A percentile compares a stretch with the other conserved stretches of the same genome.
Conservation (phyloP, 768 basidiomycete species). For the Lactifluus hygrophoroides region DNA sequence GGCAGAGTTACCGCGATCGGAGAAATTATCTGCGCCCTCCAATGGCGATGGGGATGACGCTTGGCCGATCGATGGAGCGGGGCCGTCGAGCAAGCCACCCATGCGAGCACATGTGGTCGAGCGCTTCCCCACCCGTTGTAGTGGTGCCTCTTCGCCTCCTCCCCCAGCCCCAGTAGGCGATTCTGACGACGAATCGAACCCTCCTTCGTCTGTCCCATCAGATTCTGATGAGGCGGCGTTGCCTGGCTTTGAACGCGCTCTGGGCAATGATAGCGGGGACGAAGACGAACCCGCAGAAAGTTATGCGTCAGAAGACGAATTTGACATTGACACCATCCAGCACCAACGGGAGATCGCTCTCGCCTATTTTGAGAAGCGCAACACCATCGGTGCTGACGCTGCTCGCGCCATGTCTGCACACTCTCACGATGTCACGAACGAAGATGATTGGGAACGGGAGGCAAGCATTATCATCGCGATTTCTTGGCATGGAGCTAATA, state of each 20-base stretch:
- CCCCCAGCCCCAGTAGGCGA: slow-evolving; percentile 31
- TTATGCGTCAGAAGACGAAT: slow-evolving; percentile 39
- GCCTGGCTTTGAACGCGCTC: neutral
- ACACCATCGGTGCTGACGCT: slow-evolving; percentile 45
- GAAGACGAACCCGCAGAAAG: slow-evolving; percentile 28
- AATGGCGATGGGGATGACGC: slow-evolving; percentile 61
- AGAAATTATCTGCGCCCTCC: slow-evolving; percentile 19
- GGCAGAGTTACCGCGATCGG: slow-evolving; percentile 34
- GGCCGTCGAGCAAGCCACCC: slow-evolving; percentile 32
- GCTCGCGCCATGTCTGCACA: slow-evolving; percentile 43
- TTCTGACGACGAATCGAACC: slow-evolving; percentile 63
- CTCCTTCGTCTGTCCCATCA: slow-evolving; percentile 25
- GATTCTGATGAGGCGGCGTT: slow-evolving; percentile 27
- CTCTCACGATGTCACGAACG: slow-evolving; percentile 29
- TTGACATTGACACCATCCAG: slow-evolving; percentile 51
- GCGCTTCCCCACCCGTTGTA: slow-evolving; percentile 34
- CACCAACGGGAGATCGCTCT: slow-evolving; percentile 71
- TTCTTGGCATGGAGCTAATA: neutral
- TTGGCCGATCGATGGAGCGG: slow-evolving; percentile 30
- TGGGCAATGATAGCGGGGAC: slow-evolving; percentile 19
- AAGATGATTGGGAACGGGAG: slow-evolving; percentile 37
- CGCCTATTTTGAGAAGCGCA: slow-evolving; percentile 58
- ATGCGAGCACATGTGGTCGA: slow-evolving; percentile 70
- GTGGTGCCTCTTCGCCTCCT: slow-evolving; percentile 21
- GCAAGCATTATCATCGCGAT: slow-evolving; percentile 26